Evolutionary conservation across 1,284 basidiomycete genomes (phyloP), one percentile per base, ranked within the genome.

Genomic region (Cryptococcus depauperatus): DNA sequence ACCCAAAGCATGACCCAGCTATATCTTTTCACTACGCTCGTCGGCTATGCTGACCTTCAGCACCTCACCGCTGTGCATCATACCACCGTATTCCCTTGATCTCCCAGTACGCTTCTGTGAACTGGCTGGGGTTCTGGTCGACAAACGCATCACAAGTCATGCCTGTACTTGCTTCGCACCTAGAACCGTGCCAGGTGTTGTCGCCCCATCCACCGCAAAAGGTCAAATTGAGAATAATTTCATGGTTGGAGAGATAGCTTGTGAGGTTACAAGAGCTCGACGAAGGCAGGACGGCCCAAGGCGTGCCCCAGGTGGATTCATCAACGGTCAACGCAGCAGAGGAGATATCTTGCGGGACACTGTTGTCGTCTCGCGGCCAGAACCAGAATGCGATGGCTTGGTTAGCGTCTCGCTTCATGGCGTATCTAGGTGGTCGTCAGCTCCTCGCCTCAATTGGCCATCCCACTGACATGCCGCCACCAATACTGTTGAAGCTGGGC

Each of bases 391-490:
- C n/a, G 19, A 38, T 22, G 7, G 14, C 37, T 19, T 10, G 19
- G 18, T 10, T 10, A 18, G 9, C 11, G 18, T 37, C 13, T 13
- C 35, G 19, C 13, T 10, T 9, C 30, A 23, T 23, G n/a, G 8
- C 9, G 26, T 14, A 23, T 6, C 21, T 10, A 39, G 26, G 5
- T 11, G 21, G 35, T 9, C 18, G 13, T 14, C 18, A 37, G 19
- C 35, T 9, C 13, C 9, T 10, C 13, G 9, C 19, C 9, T 10
- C 10, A 13, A 18, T 18, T 37, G 9, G 19, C 19, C 35, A 37
- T 11, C 6, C 16, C 16, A 37, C 46, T 47, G 34, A 43, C 46
- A 43, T 38, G 13, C 46, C 46, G 9, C 46, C 46, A 14, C 37
- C 40, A 25, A 35, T 28, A 18, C 37, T 23, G 30, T 47, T 47